Percentiles rank a stretch among this genome's conserved stretches.
Evolutionary conservation across 140 eudicot genomes (phyloP).

Genomic region (Erigeron philadelphicus): DNA sequence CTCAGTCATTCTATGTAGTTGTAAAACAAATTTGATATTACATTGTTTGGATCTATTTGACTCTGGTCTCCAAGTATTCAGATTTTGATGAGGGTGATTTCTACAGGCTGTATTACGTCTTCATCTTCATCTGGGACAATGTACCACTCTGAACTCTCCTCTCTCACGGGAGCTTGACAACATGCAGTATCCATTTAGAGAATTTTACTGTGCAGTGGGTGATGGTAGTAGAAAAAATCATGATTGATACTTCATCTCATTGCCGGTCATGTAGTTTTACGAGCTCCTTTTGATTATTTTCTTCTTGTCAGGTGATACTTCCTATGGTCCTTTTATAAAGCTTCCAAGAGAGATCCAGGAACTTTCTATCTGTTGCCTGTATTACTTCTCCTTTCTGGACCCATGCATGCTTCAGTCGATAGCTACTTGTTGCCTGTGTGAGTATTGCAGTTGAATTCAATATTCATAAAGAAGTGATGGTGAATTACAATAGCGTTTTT

Average conservation of each 20-base stretch:
- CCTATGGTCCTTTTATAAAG: conserved; percentile 70
- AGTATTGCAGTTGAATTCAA: conserved; percentile 24
- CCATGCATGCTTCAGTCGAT: conserved; percentile 53
- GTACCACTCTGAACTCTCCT: conserved; percentile 38
- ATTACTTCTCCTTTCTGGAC: conserved; percentile 65
- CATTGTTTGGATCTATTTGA: background rate
- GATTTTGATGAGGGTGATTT: background rate
- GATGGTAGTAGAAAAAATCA: conserved; percentile 25
- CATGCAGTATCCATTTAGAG: conserved; percentile 44
- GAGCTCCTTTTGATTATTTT: conserved; percentile 7
- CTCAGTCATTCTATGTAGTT: background rate
- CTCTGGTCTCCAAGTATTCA: background rate
- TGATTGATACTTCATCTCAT: background rate
- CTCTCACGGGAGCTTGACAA: conserved; percentile 54
- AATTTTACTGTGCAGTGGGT: conserved; percentile 40
- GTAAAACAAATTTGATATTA: conserved; percentile 8
- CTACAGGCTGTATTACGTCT: conserved; percentile 70
- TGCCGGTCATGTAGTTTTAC: background rate
- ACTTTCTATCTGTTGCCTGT: conserved; percentile 67
- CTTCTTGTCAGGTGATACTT: conserved; percentile 40
- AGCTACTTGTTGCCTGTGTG: conserved; percentile 76
- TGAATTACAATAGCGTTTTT: too few relatives aligned
- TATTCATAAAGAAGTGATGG: background rate
- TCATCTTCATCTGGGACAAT: conserved; percentile 60
- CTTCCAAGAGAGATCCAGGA: conserved; percentile 69